Evolutionary conservation across 106 monocot species (phyloP), one percentile per base, ranked within the genome.

Genomic region (Dendrobium officinale): DNA sequence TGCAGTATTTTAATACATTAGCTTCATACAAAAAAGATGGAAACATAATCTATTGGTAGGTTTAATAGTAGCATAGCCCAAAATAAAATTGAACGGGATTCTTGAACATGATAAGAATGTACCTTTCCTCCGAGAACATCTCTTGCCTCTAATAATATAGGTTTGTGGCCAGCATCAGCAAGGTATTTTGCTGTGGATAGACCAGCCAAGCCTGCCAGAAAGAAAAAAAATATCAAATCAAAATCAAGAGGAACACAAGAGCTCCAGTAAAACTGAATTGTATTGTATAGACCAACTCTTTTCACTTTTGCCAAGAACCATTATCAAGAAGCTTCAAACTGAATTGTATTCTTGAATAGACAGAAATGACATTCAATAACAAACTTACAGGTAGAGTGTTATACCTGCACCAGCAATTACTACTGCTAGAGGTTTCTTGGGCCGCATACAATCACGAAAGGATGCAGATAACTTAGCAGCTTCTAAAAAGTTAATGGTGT

Each of bases 101-200:
- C 6, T 56, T 11, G 64, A 31, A 67, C 42, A 26, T n/a, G 8
- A 27, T 43, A 17, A 77, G 43, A 81, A 61, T 37, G 10, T 16
- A 98, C 98, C 95, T 98, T 98, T 72, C 98, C 98, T 83, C 98
- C 98, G 48, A 98, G 82, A 77, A 95, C 95, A 85, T 98, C 95
- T 83, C 98, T 92, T 61, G 91, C 92, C 84, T 98, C 98, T 79
- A 98, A 82, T 42, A 98, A 81, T 80, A 98, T 88, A 58, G 98
- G 98, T 78, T 83, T 92, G 73, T 95, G 98, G 6, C 98, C 98
- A 18, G 98, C 91, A 87, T 98, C 98, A 59, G 95, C 98, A 80
- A 98, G 91, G 86, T 98, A 98, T 78, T 98, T 98, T 68, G 98
- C 98, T 41, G 95, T 93, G 43, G 95, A 89, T 80, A 98, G 83